Percentiles rank a stretch among this genome's conserved stretches.
Conservation (phyloP, 192 early-diverging fungal genomes). For the Entophlyctis luteolus region DNA sequence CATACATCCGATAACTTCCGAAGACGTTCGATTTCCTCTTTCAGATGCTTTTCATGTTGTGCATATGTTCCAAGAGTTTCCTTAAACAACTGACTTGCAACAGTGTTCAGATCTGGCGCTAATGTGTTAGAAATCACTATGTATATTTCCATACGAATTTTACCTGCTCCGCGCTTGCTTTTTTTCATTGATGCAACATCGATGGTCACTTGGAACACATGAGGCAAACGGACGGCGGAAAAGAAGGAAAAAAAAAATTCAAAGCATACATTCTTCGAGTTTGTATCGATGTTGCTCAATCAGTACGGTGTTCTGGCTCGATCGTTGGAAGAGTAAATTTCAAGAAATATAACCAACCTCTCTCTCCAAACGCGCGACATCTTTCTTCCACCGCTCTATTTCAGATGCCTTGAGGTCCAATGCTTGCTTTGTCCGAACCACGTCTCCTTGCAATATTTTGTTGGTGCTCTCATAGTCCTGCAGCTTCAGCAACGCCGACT, state of each 20-base stretch:
- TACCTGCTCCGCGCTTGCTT: background rate
- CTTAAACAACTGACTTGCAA: conserved; percentile 12
- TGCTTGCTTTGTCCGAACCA: background rate
- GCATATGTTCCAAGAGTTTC: conserved; percentile 10
- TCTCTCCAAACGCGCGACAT: background rate
- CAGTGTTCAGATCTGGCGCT: background rate
- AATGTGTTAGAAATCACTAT: background rate
- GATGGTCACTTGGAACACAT: background rate
- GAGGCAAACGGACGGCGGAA: background rate
- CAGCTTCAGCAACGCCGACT: background rate
- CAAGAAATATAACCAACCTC: background rate
- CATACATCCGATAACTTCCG: background rate
- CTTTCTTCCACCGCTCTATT: background rate
- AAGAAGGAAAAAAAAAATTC: too few relatives aligned
- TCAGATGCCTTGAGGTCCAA: background rate
- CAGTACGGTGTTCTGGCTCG: background rate
- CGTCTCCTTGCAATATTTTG: background rate
- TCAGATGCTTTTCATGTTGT: conserved; percentile 10
- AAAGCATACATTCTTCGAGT: background rate
- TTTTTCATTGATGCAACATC: conserved; percentile 2
- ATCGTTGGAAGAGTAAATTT: background rate
- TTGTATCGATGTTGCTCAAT: conserved; percentile 5
- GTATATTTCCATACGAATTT: background rate
- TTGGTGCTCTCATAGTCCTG: background rate
- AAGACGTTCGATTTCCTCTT: background rate